Evolutionary conservation across 2,329 filamentous ascomycete species (phyloP).

Genomic region (Pseudogymnoascus pannorum): DNA sequence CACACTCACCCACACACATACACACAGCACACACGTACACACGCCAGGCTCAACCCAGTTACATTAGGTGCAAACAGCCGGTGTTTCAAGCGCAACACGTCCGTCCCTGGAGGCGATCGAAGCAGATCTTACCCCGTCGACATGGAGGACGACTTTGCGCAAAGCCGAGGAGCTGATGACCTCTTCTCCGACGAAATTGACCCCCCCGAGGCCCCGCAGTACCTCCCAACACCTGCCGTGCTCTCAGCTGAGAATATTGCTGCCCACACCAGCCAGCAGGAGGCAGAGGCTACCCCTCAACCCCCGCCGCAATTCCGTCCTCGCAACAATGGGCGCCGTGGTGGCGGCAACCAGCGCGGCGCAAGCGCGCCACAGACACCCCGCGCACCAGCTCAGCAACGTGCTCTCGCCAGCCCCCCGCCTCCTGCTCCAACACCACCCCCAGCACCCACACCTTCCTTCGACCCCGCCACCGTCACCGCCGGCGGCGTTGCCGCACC

Average conservation of each 20-base stretch:
- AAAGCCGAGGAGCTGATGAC: slow-evolving; percentile 28
- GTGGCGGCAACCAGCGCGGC: neutral
- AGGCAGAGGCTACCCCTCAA: neutral
- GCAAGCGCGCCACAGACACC: slow-evolving; percentile 6
- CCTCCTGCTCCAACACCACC: slow-evolving; percentile 9
- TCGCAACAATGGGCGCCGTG: neutral
- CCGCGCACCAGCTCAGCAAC: slow-evolving; percentile 9
- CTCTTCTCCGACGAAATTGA: slow-evolving; percentile 31
- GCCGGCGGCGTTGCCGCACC: slow-evolving; percentile 15
- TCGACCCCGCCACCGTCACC: slow-evolving; percentile 4
- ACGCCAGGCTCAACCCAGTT: neutral
- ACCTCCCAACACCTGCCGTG: slow-evolving; percentile 1
- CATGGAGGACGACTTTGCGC: slow-evolving; percentile 25
- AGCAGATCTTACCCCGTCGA: neutral
- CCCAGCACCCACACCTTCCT: slow-evolving; percentile 11
- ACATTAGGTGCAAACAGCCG: neutral
- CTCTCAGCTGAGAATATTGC: neutral
- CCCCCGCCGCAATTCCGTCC: neutral
- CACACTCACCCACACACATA: neutral
- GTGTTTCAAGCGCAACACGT: neutral
- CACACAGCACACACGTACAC: neutral
- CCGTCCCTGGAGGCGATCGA: neutral
- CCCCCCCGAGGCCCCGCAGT: slow-evolving; percentile 18
- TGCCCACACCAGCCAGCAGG: neutral
- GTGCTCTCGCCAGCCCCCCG: neutral